phyloP scores from a whole-genome alignment of 1,139 yeast species.

The Nadsonia starkeyi-henricii region DNA sequence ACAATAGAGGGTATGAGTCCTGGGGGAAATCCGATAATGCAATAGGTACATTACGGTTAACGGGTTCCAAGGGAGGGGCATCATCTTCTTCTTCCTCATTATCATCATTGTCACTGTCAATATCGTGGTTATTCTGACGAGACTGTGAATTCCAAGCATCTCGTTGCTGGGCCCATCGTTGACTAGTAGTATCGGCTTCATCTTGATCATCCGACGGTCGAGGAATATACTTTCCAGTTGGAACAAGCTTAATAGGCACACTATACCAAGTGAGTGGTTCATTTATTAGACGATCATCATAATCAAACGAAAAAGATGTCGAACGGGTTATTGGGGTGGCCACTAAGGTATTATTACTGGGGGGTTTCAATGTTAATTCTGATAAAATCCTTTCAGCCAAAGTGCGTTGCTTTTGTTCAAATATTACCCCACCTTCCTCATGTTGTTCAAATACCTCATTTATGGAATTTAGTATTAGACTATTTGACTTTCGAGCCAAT shows the following conservation, averaged over 20 bases:
- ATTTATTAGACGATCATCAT: no score
- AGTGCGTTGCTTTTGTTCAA: no score
- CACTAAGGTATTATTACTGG: no score
- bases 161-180: not conserved
- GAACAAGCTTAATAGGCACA: not conserved
- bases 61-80: not conserved
- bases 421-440: no score
- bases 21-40: conserved; percentile 15
- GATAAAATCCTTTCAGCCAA: no score
- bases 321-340: no score
- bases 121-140: not conserved
- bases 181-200: not conserved
- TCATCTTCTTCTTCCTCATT: not conserved
- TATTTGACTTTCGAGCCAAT: not conserved
- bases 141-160: not conserved
- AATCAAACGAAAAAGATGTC: no score
- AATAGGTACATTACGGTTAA: not conserved
- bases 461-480: not conserved
- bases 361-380: no score
- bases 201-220: not conserved
- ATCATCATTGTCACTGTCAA: not conserved
- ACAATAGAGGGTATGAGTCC: conserved; percentile 26
- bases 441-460: not conserved
- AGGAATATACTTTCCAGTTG: not conserved
- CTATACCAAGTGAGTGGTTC: not conserved